Evolutionary conservation across 305 asterid species (phyloP).

Genomic region (Euphrasia arctica): DNA sequence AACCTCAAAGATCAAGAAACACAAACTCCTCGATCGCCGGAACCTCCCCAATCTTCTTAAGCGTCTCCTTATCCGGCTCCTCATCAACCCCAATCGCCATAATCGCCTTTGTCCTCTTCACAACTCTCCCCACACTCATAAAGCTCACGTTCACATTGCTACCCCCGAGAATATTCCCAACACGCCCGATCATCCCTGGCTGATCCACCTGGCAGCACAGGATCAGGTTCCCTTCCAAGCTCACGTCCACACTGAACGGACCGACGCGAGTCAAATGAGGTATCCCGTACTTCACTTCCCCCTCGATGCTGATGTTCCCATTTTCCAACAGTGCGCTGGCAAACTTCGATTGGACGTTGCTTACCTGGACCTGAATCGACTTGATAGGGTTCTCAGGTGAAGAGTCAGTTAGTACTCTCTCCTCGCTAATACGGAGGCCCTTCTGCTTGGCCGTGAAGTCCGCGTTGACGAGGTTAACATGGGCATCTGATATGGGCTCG

Average conservation of each 20-base stretch:
- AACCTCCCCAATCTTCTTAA: slow-evolving; percentile 67
- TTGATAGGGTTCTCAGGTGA: slow-evolving; percentile 66
- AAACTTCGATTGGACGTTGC: slow-evolving; percentile 58
- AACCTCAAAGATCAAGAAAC: slow-evolving; percentile 36
- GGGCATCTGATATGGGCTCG: slow-evolving; percentile 69
- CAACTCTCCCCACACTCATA: slow-evolving; percentile 86
- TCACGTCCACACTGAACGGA: slow-evolving; percentile 57
- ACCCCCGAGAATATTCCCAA: slow-evolving; percentile 75
- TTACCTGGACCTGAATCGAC: slow-evolving; percentile 61
- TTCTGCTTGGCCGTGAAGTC: slow-evolving; percentile 84
- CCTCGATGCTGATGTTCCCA: slow-evolving; percentile 57
- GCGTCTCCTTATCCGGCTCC: slow-evolving; percentile 61
- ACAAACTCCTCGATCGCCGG: slow-evolving; percentile 76
- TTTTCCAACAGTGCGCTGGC: slow-evolving; percentile 62
- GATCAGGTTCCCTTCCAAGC: slow-evolving; percentile 78
- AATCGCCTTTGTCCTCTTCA: slow-evolving; percentile 60
- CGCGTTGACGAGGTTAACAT: slow-evolving; percentile 76
- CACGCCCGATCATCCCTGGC: slow-evolving; percentile 81
- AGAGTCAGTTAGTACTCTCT: slow-evolving; percentile 44
- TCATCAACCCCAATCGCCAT: slow-evolving; percentile 95
- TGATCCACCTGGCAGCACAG: slow-evolving; percentile 79
- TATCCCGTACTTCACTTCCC: slow-evolving; percentile 58
- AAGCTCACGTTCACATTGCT: slow-evolving; percentile 74
- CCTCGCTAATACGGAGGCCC: slow-evolving; percentile 73
- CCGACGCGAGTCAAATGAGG: slow-evolving; percentile 71